These are phyloP conservation scores for Guyanaporus albipodus DNA, from an alignment of 768 basidiomycete genomes.

Conservation along the genomic window DNA sequence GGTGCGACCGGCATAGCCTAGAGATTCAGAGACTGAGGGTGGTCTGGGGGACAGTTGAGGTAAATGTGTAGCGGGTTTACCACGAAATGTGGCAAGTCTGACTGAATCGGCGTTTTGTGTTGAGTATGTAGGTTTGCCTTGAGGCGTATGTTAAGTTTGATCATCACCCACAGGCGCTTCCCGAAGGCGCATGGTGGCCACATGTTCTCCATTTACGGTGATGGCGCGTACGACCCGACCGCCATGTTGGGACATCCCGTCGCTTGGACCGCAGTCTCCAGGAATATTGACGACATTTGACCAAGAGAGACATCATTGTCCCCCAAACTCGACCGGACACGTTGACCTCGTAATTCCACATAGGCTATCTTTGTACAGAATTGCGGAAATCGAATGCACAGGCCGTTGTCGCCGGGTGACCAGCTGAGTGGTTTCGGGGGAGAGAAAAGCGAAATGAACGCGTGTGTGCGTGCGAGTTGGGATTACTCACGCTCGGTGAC, in stretches of 20 bases:
- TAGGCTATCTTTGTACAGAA: neutral
- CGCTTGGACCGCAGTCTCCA: constrained; percentile 13
- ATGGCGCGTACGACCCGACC: constrained; percentile 18
- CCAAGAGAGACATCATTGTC: constrained; percentile 4
- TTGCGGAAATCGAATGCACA: neutral
- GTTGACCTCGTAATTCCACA: neutral
- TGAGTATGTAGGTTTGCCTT: constrained; percentile 28
- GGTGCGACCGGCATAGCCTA: constrained; percentile 6
- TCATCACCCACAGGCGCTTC: constrained; percentile 24
- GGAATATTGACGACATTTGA: constrained; percentile 3
- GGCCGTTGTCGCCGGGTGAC: neutral
- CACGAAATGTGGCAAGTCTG: constrained; percentile 6
- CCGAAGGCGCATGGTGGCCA: constrained; percentile 31
- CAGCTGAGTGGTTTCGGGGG: neutral
- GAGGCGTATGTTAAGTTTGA: constrained; percentile 28
- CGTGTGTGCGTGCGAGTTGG: neutral
- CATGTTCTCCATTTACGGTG: constrained; percentile 34
- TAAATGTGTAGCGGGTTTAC: constrained; percentile 24
- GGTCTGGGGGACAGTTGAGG: constrained; percentile 24
- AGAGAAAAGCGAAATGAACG: constrained; percentile 15
- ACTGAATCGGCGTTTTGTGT: constrained; percentile 25
- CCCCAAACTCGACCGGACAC: neutral
- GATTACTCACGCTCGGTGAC: neutral
- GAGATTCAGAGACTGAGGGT: constrained; percentile 7
- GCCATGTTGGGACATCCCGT: constrained; percentile 9